Evolutionary conservation across 164 flowering plant genomes (phyloP), one percentile per base, ranked within the genome.

Genomic region (Sedum album): DNA sequence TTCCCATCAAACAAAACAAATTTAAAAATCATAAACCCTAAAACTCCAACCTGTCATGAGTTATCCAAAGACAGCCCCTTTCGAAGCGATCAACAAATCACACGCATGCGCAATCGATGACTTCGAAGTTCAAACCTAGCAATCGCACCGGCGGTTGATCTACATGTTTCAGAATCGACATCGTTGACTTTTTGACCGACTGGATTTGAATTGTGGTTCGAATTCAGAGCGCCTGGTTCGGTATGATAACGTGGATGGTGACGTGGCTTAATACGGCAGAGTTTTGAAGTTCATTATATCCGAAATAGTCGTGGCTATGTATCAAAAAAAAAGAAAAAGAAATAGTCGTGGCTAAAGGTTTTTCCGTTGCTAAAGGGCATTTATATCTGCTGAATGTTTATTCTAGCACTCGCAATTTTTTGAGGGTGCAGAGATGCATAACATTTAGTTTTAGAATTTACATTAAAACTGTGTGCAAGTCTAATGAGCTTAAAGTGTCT

Each of bases 11-110:
- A 23, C 21, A 21, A 18, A 62, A 4, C 35, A 72, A 57, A 51
- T 46, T 20, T 30, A 51, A 38, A 39, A 33, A 48, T 42, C 18
- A 25, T 18, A 26, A 38, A 13, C 38, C 23, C 41, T 31, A 31
- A 11, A 31, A 0, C 57, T 6, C 25, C 1, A 14, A 92, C 96
- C 92, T 85, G 20, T 90, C 84, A 77, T 93, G 96, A 60, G 90
- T 90, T n/a, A 36, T 93, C 98, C 68, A 93, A 79, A 72, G 90
- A 93, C 73, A 83, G 98, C 79, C 7, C 84, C 85, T 67, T 78
- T 88, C 5, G 87, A 74, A 18, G 98, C 98, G 36, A 93, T 69
- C 67, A 90, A 42, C 0, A 93, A 65, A 76, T 88, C 98, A 68
- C 96, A 93, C 64, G 96, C 90, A 42, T 90, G 82, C 1, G 95